Conservation (phyloP, 371 early-diverging fungal genomes). For the Apophysomyces elegans region DNA sequence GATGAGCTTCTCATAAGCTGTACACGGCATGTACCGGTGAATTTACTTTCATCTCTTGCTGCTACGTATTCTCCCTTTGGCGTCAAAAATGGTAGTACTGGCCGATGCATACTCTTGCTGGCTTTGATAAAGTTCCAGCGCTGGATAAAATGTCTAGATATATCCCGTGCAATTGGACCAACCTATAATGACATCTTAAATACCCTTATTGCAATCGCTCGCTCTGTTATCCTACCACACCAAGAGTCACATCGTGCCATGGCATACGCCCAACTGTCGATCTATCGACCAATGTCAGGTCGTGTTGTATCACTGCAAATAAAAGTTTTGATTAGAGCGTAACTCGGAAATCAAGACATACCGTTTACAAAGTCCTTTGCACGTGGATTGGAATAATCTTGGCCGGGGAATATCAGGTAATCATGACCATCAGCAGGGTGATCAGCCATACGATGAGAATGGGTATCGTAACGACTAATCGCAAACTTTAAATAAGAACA, state of each 20-base stretch:
- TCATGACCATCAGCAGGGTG: slow-evolving; percentile 54
- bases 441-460: slow-evolving; percentile 81
- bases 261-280: slow-evolving; percentile 82
- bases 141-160: slow-evolving; percentile 89
- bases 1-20: slow-evolving; percentile 74
- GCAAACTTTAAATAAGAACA: neutral
- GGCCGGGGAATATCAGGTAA: slow-evolving; percentile 74
- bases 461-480: slow-evolving; percentile 81
- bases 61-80: slow-evolving; percentile 84
- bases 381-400: slow-evolving; percentile 94
- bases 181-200: slow-evolving; percentile 25
- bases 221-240: slow-evolving; percentile 45
- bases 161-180: slow-evolving; percentile 82
- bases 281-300: slow-evolving; percentile 63
- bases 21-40: slow-evolving; percentile 68
- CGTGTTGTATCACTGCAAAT: slow-evolving; percentile 53
- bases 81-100: slow-evolving; percentile 71
- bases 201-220: too few species aligned
- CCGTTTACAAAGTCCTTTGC: slow-evolving; percentile 86
- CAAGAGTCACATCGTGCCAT: slow-evolving; percentile 94
- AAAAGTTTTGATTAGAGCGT: neutral
- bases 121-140: slow-evolving; percentile 90
- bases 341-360: slow-evolving; percentile 21
- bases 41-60: slow-evolving; percentile 69
- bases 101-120: slow-evolving; percentile 66